Evolutionary conservation across 1,284 basidiomycete genomes (phyloP).

Genomic region (Ustilago crameri): DNA sequence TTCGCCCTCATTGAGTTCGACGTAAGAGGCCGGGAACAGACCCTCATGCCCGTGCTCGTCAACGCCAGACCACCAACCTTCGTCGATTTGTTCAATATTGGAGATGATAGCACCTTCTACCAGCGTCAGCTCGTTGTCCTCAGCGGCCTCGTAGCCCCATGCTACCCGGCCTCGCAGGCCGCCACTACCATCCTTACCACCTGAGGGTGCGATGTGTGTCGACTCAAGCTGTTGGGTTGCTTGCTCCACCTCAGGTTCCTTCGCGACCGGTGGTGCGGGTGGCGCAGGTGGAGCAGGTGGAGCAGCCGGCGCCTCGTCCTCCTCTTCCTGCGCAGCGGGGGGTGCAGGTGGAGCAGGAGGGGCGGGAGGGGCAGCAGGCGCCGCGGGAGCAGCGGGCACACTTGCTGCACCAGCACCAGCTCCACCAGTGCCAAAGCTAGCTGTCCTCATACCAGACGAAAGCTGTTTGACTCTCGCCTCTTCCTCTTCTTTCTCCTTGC

Average conservation of each 20-base stretch:
- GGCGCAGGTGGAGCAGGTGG: constrained; percentile 35
- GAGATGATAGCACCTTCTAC: constrained; percentile 60
- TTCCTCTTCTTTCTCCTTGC: constrained; percentile 60
- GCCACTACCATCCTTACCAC: constrained; percentile 4
- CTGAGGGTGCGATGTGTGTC: constrained; percentile 23
- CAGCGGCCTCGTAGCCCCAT: constrained; percentile 64
- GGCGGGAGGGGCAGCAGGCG: constrained; percentile 41
- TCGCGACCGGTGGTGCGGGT: constrained; percentile 16
- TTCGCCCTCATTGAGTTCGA: constrained; percentile 56
- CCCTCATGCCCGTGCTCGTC: constrained; percentile 58
- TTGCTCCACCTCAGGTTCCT: constrained; percentile 20
- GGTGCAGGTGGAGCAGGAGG: constrained; percentile 37
- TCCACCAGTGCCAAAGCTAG: constrained; percentile 35
- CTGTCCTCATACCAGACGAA: constrained; percentile 28
- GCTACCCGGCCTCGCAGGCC: constrained; percentile 55
- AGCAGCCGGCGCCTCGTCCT: constrained; percentile 13
- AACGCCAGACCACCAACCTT: constrained; percentile 67
- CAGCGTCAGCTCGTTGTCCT: constrained; percentile 64
- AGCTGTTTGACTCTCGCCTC: constrained; percentile 40
- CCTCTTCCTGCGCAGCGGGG: constrained; percentile 10
- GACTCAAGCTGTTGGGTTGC: constrained; percentile 37
- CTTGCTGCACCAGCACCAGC: constrained; percentile 13
- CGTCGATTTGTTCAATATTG: constrained; percentile 62
- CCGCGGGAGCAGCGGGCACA: constrained; percentile 34
- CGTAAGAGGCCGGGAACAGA: constrained; percentile 65